Base-by-base conservation (phyloP, 306 rosid species). In the Fragaria ananassa region DNA sequence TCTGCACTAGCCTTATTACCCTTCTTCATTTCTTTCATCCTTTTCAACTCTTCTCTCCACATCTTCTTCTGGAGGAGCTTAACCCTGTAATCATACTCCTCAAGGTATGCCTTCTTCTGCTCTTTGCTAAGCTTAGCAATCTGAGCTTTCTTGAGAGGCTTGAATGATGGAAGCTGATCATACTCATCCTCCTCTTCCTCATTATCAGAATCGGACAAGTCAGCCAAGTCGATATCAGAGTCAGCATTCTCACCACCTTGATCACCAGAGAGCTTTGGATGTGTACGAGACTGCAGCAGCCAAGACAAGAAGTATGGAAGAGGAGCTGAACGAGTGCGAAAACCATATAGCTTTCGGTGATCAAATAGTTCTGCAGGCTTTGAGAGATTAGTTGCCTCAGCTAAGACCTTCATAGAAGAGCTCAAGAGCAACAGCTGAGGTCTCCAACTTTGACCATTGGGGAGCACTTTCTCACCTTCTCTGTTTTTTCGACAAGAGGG, bases 71-170 rank as follows among this genome's bases (percentile, higher is more conserved):
- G 98, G 47, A 92, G 85, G 60, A 92, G 93, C 82, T 96, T 96
- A 83, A 92, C 98, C 72, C 98, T 89, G 80, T 96, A 96, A 14
- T 96, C 99, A 47, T 91, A 96, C 89, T 96, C 99, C 85, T 96
- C 99, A 74, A 87, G 64, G 74, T 96, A 96, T 35, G 97, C 98
- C 77, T 88, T 91, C 78, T 62, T 82, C 85, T 96, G 99, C 79
- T 92, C 97, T 79, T 60, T 85, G 82, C 86, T 89, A 74, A 96
- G 99, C 88, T 86, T 91, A 72, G 89, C 89, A 88, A 96, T 42
- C 85, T 96, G 99, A 68, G 91, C 71, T 69, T 91, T 96, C 86
- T 74, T 96, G 61, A 96, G 93, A 76, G 99, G 98, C 86, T 89
- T 96, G 87, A 96, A 96, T 57, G 97, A 92, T 0, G 96, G 99